phyloP scores from a whole-genome alignment of 495 filamentous ascomycete genomes.

The Choiromyces venosus region DNA sequence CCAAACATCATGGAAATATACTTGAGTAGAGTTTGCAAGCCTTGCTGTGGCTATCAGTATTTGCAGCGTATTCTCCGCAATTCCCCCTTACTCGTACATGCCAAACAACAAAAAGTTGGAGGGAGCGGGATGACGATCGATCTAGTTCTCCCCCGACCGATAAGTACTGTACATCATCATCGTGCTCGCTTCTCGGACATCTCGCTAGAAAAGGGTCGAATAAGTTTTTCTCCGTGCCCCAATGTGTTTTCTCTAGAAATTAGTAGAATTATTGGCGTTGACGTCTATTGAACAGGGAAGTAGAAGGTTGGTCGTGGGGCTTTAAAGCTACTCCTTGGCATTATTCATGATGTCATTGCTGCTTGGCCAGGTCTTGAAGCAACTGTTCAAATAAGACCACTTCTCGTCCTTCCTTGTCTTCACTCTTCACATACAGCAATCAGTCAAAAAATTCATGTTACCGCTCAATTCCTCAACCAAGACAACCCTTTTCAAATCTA shows the following conservation, averaged over 20 bases:
- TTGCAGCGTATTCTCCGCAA: not conserved
- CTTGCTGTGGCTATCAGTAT: not conserved
- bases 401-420: not conserved
- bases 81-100: not conserved
- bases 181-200: not conserved
- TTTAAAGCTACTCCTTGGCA: not conserved
- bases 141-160: not conserved
- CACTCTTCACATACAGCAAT: not conserved
- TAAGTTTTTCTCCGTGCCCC: not conserved
- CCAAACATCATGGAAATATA: not conserved
- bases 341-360: not conserved
- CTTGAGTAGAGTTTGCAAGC: not conserved
- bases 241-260: not conserved
- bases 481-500: not conserved
- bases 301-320: not conserved
- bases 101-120: not conserved
- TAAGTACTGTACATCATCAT: not conserved
- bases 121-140: not conserved
- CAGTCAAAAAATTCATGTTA: not conserved
- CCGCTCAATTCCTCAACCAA: not conserved
- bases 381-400: not conserved
- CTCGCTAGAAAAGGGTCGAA: not conserved
- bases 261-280: not conserved
- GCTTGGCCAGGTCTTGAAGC: not conserved
- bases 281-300: not conserved